A percentile compares a stretch with the other conserved stretches of the same genome.
Conservation (phyloP, 495 filamentous ascomycete species). For the Talaromyces adpressus region DNA sequence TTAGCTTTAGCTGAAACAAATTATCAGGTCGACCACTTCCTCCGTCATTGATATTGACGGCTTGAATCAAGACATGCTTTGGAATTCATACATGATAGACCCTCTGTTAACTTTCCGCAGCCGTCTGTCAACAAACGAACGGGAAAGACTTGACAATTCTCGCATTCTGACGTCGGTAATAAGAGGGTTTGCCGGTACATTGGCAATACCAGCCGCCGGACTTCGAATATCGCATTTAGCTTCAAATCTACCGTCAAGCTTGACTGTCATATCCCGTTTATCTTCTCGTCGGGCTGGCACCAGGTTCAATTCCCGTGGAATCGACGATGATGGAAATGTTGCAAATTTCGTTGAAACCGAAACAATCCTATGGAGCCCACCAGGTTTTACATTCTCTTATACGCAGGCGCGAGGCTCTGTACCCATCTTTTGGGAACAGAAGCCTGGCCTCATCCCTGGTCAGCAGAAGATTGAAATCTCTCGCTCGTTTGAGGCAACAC, state of each 20-base stretch:
- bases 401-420: constrained; percentile 88
- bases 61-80: constrained; percentile 84
- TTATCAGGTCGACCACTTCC: constrained; percentile 33
- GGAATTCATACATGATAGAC: constrained; percentile 97
- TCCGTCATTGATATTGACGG: constrained; percentile 71
- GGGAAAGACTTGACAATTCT: constrained; percentile 68
- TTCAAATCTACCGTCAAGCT: constrained; percentile 67
- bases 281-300: constrained; percentile 91
- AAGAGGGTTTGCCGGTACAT: constrained; percentile 78
- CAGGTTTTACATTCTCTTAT: constrained; percentile 81
- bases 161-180: constrained; percentile 90
- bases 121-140: constrained; percentile 64
- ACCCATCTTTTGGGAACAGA: constrained; percentile 96
- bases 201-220: constrained; percentile 68
- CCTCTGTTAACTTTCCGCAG: constrained; percentile 85
- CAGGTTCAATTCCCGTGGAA: constrained; percentile 90
- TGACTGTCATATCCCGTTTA: constrained; percentile 86
- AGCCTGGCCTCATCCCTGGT: constrained; percentile 75
- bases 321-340: constrained; percentile 95
- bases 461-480: constrained; percentile 95
- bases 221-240: constrained; percentile 36
- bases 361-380: constrained; percentile 62
- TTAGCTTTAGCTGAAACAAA: constrained; percentile 3
- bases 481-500: constrained; percentile 80
- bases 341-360: constrained; percentile 83